A percentile compares a stretch with the other conserved stretches of the same genome.
phyloP scores from a whole-genome alignment of 768 basidiomycete genomes.

The Suillus hirtellus region DNA sequence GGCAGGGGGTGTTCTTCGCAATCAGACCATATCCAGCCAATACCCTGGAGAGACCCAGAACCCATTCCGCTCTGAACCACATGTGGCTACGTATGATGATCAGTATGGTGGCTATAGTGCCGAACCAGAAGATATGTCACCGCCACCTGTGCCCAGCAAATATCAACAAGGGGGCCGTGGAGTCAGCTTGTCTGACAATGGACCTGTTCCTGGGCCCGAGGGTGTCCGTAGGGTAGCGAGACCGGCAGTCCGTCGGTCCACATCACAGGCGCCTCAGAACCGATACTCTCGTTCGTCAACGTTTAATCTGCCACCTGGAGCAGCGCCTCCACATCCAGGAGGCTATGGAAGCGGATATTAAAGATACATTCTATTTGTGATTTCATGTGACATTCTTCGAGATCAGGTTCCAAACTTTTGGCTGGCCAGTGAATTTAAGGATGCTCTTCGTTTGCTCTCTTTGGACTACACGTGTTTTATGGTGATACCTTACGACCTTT shows the following conservation, averaged over 20 bases:
- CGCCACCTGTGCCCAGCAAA: constrained; percentile 15
- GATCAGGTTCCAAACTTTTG: constrained; percentile 5
- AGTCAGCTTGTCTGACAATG: constrained; percentile 77
- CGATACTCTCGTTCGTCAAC: constrained; percentile 69
- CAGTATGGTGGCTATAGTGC: constrained; percentile 31
- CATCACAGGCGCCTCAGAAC: constrained; percentile 63
- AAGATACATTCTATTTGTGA: constrained; percentile 3
- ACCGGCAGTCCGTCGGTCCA: constrained; percentile 54
- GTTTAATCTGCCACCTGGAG: constrained; percentile 69
- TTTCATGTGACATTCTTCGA: constrained; percentile 13
- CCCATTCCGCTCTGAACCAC: constrained; percentile 57
- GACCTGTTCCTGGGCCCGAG: constrained; percentile 77
- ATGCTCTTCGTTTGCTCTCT: constrained; percentile 13
- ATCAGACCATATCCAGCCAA: constrained; percentile 35
- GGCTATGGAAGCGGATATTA: constrained; percentile 13
- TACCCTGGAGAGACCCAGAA: constrained; percentile 52
- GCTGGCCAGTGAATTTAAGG: constrained; percentile 7
- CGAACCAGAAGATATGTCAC: constrained; percentile 39
- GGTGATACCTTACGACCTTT: constrained; percentile 13
- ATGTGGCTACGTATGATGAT: constrained; percentile 41
- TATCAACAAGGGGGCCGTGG: constrained; percentile 49
- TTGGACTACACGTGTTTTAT: constrained; percentile 6
- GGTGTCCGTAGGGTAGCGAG: constrained; percentile 81
- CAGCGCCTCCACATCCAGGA: constrained; percentile 59
- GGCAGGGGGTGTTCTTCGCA: constrained; percentile 41